Evolutionary conservation across 108 stramenopile species (phyloP).

Genomic region (Fragilariopsis cylindrus): DNA sequence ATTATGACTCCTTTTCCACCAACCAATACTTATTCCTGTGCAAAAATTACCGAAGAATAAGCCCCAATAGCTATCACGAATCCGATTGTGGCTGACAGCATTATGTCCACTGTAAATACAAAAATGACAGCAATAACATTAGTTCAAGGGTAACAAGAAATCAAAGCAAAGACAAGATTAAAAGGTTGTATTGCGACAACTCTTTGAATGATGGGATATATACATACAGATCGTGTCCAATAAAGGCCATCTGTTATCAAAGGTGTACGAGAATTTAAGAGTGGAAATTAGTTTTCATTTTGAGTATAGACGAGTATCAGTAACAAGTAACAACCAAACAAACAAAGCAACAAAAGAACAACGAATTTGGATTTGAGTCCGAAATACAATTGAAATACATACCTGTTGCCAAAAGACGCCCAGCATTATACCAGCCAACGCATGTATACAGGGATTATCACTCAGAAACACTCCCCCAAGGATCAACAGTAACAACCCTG

Average conservation of each 20-base stretch:
- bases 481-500: constrained; percentile 5
- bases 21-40: constrained; percentile 80
- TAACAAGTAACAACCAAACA: too few relatives aligned
- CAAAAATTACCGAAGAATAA: constrained; percentile 54
- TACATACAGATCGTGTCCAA: constrained; percentile 76
- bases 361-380: too few relatives aligned
- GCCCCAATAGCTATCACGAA: constrained; percentile 53
- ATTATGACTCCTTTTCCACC: constrained; percentile 95
- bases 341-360: too few relatives aligned
- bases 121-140: too few relatives aligned
- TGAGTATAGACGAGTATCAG: too few relatives aligned
- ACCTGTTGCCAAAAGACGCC: constrained; percentile 81
- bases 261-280: constrained; percentile 21
- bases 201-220: too few relatives aligned
- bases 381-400: too few relatives aligned
- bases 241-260: constrained; percentile 91
- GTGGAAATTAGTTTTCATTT: too few relatives aligned
- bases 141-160: too few relatives aligned
- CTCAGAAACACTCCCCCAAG: constrained; percentile 15
- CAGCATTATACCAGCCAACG: constrained; percentile 23
- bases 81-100: constrained; percentile 65
- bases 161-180: too few relatives aligned
- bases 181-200: too few relatives aligned
- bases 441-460: constrained; percentile 21
- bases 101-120: constrained; percentile 55